Conservation (phyloP, 2,329 filamentous ascomycete genomes). For the Didymella pomorum region DNA sequence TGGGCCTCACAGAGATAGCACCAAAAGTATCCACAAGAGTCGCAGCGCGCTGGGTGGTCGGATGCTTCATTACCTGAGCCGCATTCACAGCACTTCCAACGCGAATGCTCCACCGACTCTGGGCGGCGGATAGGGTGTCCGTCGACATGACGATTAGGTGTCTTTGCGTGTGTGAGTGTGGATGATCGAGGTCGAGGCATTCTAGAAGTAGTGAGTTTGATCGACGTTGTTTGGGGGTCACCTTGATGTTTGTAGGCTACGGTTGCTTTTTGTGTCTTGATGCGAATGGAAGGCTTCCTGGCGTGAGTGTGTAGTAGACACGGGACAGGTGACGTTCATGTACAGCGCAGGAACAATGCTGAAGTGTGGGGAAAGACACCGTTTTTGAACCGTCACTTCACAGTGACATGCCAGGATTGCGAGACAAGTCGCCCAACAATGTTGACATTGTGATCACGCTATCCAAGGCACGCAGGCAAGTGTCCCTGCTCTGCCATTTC, state of each 20-base stretch:
- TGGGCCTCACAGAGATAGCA: background rate
- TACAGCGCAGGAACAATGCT: background rate
- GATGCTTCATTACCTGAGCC: background rate
- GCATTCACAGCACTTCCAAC: background rate
- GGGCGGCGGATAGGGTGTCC: background rate
- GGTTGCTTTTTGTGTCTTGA: background rate
- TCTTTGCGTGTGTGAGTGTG: slow-evolving; percentile 1
- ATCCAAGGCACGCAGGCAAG: background rate
- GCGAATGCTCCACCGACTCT: background rate
- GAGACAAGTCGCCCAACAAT: background rate
- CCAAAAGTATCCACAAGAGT: slow-evolving; percentile 3
- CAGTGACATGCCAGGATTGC: background rate
- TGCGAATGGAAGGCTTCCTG: background rate
- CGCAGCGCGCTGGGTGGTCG: slow-evolving; percentile 3
- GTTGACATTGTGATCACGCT: background rate
- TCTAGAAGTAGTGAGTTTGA: background rate
- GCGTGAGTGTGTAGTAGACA: background rate
- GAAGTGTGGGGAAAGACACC: background rate
- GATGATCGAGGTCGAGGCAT: slow-evolving; percentile 1
- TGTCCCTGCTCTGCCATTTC: background rate
- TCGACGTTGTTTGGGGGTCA: background rate
- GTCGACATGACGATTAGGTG: background rate
- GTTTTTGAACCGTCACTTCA: background rate
- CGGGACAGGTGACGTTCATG: background rate
- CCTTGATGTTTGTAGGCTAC: background rate